Base-by-base conservation (phyloP, 2,329 filamentous ascomycete genomes). In the Sclerotinia glacialis region DNA sequence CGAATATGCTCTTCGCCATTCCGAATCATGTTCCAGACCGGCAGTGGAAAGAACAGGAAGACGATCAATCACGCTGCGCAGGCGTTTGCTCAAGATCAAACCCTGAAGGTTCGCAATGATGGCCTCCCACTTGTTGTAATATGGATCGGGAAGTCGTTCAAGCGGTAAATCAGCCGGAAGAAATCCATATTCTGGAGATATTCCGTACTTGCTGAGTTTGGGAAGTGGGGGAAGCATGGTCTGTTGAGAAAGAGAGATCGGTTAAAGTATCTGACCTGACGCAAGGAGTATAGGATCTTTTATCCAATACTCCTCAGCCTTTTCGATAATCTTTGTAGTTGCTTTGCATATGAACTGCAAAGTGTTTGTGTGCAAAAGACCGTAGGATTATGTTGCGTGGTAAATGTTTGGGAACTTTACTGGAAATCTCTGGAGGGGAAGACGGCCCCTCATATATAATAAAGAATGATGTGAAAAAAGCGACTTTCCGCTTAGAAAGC, bases 41-140 rank as follows among this genome's bases (percentile, higher is more conserved):
- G 87, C 83, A 56, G 93, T 96, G 64, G 91, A 92, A 69, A 99
- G 86, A 65, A 96, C 83, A 9, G 94, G 93, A 68, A 99, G 84
- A 54, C 84, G 83, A 72, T 97, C 89, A 67, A 98, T 85, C 68
- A 93, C 86, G 61, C 87, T 85, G 55, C 92, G 89, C 70, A 99
- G 82, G 68, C 93, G 88, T 77, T 90, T 92, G 78, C 89, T 96
- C 66, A 97, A 84, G 62, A 98, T 88, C 68, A 98, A 82, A 16
- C 89, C 87, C 79, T 97, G 95, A 40, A 99, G 83, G 75, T 97
- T 97, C 72, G 88, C 85, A 44, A 89, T 86, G 60, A 97, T 85
- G 55, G 89, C 86, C 80, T 99, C 95, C 95, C 95, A 99, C 76
- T 92, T 92, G 78, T 91, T 89, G 79, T 98, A 99, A 81, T 97